phyloP scores from a whole-genome alignment of 768 basidiomycete species.

The Tylopilus vinaceipallidus region DNA sequence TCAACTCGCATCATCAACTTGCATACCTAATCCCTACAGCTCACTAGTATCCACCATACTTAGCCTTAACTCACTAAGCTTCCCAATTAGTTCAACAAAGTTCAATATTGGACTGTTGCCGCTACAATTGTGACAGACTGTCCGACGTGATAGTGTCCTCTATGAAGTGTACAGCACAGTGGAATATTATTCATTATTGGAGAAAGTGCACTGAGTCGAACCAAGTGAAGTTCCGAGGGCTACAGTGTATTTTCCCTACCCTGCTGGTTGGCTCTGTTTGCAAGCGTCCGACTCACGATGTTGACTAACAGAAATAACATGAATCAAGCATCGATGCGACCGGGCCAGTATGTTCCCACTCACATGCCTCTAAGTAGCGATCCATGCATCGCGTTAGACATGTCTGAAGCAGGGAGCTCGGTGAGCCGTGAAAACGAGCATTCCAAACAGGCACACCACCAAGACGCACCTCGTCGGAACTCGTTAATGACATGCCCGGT shows the following conservation, averaged over 20 bases:
- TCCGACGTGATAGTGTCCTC: background rate
- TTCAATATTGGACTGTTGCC: conserved; percentile 10
- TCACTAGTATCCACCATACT: conserved; percentile 18
- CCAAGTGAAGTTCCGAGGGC: background rate
- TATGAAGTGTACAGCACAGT: background rate
- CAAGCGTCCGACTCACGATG: conserved; percentile 71
- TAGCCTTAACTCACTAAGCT: conserved; percentile 3
- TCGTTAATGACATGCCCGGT: conserved; percentile 64
- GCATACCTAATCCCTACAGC: conserved; percentile 20
- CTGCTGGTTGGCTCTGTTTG: conserved; percentile 44
- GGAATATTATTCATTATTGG: no score
- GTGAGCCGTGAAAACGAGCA: background rate
- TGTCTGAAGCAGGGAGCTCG: conserved; percentile 41
- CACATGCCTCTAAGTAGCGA: conserved; percentile 83
- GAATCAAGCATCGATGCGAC: no score
- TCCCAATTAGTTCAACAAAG: conserved; percentile 16
- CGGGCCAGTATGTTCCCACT: no score
- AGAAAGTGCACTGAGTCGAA: background rate
- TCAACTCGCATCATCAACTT: conserved; percentile 6
- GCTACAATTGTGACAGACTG: background rate
- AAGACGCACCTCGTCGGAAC: conserved; percentile 66
- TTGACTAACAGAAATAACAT: conserved; percentile 66
- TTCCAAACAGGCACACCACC: no score
- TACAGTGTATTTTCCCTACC: conserved; percentile 20
- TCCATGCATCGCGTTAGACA: conserved; percentile 77